Evolutionary conservation across 2,329 filamentous ascomycete genomes (phyloP), one percentile per base, ranked within the genome.

Genomic region (Calonectria pseudoreteaudii): DNA sequence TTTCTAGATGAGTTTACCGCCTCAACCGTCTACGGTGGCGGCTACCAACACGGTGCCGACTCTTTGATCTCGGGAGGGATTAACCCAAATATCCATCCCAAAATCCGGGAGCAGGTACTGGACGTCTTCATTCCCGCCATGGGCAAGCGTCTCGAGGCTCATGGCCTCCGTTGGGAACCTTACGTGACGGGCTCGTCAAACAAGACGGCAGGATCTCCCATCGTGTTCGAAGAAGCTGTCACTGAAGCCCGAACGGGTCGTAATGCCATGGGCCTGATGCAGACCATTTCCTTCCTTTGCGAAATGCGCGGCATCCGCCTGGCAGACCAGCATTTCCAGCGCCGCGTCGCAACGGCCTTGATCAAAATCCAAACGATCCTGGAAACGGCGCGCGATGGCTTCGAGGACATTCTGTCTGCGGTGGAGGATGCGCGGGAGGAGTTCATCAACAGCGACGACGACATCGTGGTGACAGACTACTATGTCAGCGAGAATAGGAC

Each of bases 391-490:
- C 56, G 56, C 13, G 56, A 62, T 62, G 56, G 26, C 11, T 36
- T 38, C 4, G 56, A 62, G 26, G 26, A 28, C 36, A 62, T 62
- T 10, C 26, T 62, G 4, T 20, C 14, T 8, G 18, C 56, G n/a
- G 56, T 62, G 31, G 56, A 62, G 16, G 26, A 38, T 41, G 56
- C 56, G 26, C 34, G 56, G 1, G 34, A 62, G 36, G 34, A 62
- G 13, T 62, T 62, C 23, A 62, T 41, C 34, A 26, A 41, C 34
- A 62, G 56, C 16, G 34, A 62, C 13, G 56, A 62, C 9, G 36
- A 62, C 23, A 62, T 62, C 18, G 56, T 62, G 23, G 56, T 62
- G n/a, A 62, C 56, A 9, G 56, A 62, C 20, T 62, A 62, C 56
- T 62, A 28, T 62, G 56, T 62, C 36, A 62, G 23, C 8, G 56